Evolutionary conservation across 345 rosid genomes (phyloP), one percentile per base, ranked within the genome.

Genomic region (Clausena lansium): DNA sequence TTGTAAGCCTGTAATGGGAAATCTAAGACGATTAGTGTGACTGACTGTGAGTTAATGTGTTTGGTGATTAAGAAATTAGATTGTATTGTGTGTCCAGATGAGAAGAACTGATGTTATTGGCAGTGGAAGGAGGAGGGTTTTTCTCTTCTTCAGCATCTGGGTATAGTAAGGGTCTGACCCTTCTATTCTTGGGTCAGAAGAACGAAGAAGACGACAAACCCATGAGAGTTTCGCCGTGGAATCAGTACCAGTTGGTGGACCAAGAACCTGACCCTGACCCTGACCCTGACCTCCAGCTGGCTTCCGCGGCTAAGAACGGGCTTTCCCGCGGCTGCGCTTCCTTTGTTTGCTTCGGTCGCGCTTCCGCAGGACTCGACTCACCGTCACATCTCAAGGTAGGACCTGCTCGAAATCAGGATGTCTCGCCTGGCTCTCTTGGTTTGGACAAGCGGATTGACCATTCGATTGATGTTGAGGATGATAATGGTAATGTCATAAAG

Each of bases 131-230:
- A 90, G 97, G 99, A 80, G 93, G 97, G 62, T 94, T 96, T 85
- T 96, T 96, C 93, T 94, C 97, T 88, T 87, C 98, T 84, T 94
- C 99, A 68, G 96, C 98, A 71, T 92, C 95, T 76, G 97, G 99
- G 87, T 91, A 90, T 91, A 94, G 94, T 71, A 92, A 90, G 81
- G 97, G 97, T 36, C 75, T 96, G 80, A 81, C 97, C 88, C 97
- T 96, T 85, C 97, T 96, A 76, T 84, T 96, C 77, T 84, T 94
- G 85, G 93, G 97, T 83, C 92, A 90, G 78, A 91, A 85, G 85
- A 86, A 87, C 73, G 98, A 91, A 77, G 98, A 91, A 77, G 93
- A 89, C 76, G 93, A 89, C 76, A 89, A 86, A 82, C 89, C 97
- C 86, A 89, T 92, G 99, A 96, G 98, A 91, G 97, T 96, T 86